phyloP scores from a whole-genome alignment of 2,329 filamentous ascomycete genomes.

The Sporothrix sp. region DNA sequence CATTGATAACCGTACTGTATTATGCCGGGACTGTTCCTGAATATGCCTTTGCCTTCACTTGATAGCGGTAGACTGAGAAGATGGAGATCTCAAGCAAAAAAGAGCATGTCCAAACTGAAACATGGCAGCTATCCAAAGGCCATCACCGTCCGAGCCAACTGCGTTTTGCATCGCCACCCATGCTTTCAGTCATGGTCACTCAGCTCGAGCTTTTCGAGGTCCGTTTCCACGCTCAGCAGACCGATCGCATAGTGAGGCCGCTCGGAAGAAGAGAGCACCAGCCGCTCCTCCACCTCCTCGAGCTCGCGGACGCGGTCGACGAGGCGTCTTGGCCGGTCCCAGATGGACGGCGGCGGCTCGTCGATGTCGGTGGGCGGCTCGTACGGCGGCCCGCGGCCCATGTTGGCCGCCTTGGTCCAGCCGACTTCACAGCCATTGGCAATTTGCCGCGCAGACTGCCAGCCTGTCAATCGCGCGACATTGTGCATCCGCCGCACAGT shows the following conservation, averaged over 20 bases:
- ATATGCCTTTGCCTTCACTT: too few species aligned
- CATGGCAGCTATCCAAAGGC: too few species aligned
- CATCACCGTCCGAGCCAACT: too few species aligned
- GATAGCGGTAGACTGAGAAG: too few species aligned
- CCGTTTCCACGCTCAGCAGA: conserved; percentile 65
- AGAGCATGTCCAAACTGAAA: background rate
- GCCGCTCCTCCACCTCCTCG: conserved; percentile 30
- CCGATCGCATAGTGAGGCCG: conserved; percentile 69
- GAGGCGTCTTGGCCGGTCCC: conserved; percentile 41
- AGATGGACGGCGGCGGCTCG: conserved; percentile 32
- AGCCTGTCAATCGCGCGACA: conserved; percentile 72
- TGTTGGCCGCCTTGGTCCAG: conserved; percentile 66
- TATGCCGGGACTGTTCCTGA: too few species aligned
- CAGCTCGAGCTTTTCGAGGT: conserved; percentile 55
- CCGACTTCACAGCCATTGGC: conserved; percentile 73
- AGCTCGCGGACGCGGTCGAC: conserved; percentile 42
- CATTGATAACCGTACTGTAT: too few species aligned
- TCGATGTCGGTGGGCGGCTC: conserved; percentile 34
- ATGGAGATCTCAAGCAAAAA: background rate
- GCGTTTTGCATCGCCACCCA: too few species aligned
- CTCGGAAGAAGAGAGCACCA: conserved; percentile 54
- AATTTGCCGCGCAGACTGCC: conserved; percentile 74
- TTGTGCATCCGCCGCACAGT: conserved; percentile 63
- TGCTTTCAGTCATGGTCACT: background rate
- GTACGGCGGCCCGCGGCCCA: conserved; percentile 71